Evolutionary conservation across 78 protist species (phyloP).

Genomic region (Polysphondylium violaceum): DNA sequence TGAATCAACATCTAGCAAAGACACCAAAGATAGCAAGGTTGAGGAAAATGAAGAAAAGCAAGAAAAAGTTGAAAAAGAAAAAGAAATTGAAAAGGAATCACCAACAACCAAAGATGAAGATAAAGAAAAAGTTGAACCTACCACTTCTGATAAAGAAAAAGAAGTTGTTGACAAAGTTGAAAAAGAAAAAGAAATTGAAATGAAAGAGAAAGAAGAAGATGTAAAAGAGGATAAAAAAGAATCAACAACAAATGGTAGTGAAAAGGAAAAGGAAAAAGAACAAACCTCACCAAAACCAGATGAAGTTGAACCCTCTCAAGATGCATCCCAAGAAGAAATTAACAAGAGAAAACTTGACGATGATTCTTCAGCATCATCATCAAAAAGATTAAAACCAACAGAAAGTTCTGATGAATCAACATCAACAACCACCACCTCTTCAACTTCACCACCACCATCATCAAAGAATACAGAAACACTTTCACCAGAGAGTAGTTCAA

Average conservation of each 20-base stretch:
- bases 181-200: not conserved
- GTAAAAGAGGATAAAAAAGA: not conserved
- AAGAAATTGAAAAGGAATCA: not conserved
- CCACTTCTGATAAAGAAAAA: not conserved
- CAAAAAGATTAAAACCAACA: slow-evolving; percentile 45
- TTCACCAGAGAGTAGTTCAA: slow-evolving; percentile 13
- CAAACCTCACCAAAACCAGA: slow-evolving; percentile 60
- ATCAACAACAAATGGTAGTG: not conserved
- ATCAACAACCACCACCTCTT: not conserved
- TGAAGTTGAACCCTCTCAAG: slow-evolving; percentile 76
- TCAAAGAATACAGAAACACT: slow-evolving; percentile 13
- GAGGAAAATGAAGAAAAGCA: not conserved
- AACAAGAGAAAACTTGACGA: slow-evolving; percentile 68
- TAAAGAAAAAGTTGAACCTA: not conserved
- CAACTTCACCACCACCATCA: not conserved
- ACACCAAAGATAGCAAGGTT: too few species aligned
- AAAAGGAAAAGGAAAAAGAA: not conserved
- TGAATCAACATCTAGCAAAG: too few species aligned
- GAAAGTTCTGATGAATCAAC: not conserved
- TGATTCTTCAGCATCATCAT: not conserved
- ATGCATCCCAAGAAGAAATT: slow-evolving; percentile 74
- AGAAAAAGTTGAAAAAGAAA: slow-evolving; percentile 7
- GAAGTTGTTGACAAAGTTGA: not conserved
- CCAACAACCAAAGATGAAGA: slow-evolving; percentile 1
- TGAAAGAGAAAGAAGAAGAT: not conserved